phyloP scores from a whole-genome alignment of 192 early-diverging fungal genomes.

The Coemansia sp. region DNA sequence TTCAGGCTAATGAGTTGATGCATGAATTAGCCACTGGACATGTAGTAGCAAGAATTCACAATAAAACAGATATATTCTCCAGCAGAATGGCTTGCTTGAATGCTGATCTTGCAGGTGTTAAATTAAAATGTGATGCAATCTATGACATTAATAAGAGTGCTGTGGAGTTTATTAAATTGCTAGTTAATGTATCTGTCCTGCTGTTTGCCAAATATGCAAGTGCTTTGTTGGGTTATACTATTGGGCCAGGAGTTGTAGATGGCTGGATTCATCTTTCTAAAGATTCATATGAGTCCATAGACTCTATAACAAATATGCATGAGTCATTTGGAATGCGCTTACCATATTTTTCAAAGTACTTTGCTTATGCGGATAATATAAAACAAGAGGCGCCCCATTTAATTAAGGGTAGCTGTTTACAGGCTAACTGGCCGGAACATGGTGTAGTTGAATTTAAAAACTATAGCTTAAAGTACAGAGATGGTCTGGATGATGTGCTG shows the following conservation, averaged over 20 bases:
- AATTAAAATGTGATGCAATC: background rate
- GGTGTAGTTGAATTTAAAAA: background rate
- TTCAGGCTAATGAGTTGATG: background rate
- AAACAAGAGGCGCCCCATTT: background rate
- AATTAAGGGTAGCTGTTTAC: background rate
- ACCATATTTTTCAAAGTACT: background rate
- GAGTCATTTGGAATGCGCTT: background rate
- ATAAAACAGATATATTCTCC: background rate
- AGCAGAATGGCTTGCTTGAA: background rate
- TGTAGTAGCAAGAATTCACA: background rate
- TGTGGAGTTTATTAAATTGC: background rate
- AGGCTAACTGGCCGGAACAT: background rate
- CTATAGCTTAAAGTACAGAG: background rate
- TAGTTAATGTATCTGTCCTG: background rate
- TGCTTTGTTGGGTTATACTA: background rate
- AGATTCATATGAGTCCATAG: background rate
- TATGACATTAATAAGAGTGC: background rate
- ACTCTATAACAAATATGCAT: background rate
- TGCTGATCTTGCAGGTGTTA: background rate
- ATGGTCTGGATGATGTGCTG: background rate
- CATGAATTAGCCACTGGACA: background rate
- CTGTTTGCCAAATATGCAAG: background rate
- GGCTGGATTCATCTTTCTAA: background rate
- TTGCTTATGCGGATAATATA: background rate
- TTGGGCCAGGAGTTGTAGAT: background rate